Conservation (phyloP, 768 basidiomycete genomes). For the Rhizopogon vulgaris region DNA sequence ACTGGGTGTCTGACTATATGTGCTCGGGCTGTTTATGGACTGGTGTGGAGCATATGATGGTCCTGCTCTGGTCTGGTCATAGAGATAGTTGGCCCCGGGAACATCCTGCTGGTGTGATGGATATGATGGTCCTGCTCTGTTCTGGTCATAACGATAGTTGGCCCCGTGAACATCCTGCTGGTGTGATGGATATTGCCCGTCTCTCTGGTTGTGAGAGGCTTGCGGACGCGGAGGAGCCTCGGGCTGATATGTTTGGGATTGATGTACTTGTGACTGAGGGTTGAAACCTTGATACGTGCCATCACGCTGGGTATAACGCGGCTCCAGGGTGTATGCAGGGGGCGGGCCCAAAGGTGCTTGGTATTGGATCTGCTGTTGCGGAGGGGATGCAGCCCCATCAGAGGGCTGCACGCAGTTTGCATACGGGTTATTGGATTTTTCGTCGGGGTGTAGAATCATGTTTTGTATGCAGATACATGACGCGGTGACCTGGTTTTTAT, state of each 20-base stretch:
- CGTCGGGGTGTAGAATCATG: conserved; percentile 19
- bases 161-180: background rate
- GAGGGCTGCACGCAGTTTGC: conserved; percentile 9
- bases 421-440: conserved; percentile 17
- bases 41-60: background rate
- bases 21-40: background rate
- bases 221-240: conserved; percentile 3
- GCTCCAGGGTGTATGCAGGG: conserved; percentile 3
- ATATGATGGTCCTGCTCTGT: background rate
- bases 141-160: background rate
- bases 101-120: background rate
- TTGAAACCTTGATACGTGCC: conserved; percentile 5
- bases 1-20: background rate
- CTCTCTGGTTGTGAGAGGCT: conserved; percentile 4
- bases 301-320: conserved; percentile 7
- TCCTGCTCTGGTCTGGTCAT: background rate
- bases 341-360: conserved; percentile 6
- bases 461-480: background rate
- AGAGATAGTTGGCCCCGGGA: background rate
- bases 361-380: conserved; percentile 1
- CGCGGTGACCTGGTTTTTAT: background rate
- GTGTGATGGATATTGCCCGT: background rate
- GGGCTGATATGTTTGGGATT: conserved; percentile 2
- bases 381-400: background rate
- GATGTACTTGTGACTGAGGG: conserved; percentile 4